A percentile compares a stretch with the other conserved stretches of the same genome.
phyloP scores from a whole-genome alignment of 352 stramenopile genomes.

The Globisporangium sylvaticum region DNA sequence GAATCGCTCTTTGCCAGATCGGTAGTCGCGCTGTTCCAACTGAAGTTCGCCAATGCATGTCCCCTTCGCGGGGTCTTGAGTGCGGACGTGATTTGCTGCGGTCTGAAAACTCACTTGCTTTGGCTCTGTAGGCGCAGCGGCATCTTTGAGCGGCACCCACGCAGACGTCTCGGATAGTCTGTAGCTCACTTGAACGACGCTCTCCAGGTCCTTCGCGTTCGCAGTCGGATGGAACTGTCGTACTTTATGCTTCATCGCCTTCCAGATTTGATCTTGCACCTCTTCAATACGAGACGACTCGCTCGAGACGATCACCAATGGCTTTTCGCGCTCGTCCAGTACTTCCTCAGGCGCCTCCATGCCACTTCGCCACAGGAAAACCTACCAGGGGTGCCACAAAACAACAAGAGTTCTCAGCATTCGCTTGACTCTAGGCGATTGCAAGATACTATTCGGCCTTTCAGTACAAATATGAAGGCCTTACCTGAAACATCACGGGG shows the following conservation, averaged over 20 bases:
- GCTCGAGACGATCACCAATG: slow-evolving; percentile 40
- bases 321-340: slow-evolving; percentile 26
- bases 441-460: neutral
- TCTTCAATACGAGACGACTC: slow-evolving; percentile 35
- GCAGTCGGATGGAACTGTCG: slow-evolving; percentile 39
- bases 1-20: slow-evolving; percentile 49
- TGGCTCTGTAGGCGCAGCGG: slow-evolving; percentile 8
- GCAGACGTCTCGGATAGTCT: slow-evolving; percentile 28
- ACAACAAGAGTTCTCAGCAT: neutral
- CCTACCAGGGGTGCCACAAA: slow-evolving; percentile 12
- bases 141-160: slow-evolving; percentile 40
- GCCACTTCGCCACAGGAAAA: slow-evolving; percentile 37
- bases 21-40: slow-evolving; percentile 52
- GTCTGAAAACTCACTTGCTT: slow-evolving; percentile 11
- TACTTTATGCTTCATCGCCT: slow-evolving; percentile 25
- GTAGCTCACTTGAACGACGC: slow-evolving; percentile 50
- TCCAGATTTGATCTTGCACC: slow-evolving; percentile 43
- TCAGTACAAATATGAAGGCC: neutral
- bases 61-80: neutral
- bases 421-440: neutral
- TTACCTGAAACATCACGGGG: slow-evolving; percentile 59
- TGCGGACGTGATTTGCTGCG: slow-evolving; percentile 5
- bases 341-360: slow-evolving; percentile 26
- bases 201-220: slow-evolving; percentile 21
- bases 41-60: slow-evolving; percentile 41